Evolutionary conservation across 2,329 filamentous ascomycete species (phyloP).

Genomic region (Ascosphaera apis): DNA sequence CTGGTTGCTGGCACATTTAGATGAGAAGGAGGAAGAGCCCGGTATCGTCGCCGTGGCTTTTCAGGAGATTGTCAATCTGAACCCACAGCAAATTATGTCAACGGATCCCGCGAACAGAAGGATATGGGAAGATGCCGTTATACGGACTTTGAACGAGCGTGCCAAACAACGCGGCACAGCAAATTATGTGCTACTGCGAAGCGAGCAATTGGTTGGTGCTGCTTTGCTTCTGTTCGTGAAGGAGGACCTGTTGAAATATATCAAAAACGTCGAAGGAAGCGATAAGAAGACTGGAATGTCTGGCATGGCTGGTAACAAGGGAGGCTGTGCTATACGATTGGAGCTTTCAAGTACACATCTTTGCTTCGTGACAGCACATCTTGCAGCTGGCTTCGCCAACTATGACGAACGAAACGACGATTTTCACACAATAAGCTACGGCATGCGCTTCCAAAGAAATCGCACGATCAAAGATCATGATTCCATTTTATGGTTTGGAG

Average conservation of each 20-base stretch:
- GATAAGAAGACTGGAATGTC: slow-evolving; percentile 86
- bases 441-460: slow-evolving; percentile 76
- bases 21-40: slow-evolving; percentile 38
- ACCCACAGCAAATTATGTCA: slow-evolving; percentile 97
- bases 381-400: slow-evolving; percentile 88
- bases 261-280: slow-evolving; percentile 92
- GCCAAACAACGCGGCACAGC: slow-evolving; percentile 42
- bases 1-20: slow-evolving; percentile 51
- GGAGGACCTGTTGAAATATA: slow-evolving; percentile 48
- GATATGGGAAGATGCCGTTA: slow-evolving; percentile 67
- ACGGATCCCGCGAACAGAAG: slow-evolving; percentile 73
- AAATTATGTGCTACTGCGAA: slow-evolving; percentile 71
- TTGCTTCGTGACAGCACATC: slow-evolving; percentile 88
- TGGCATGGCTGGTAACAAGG: slow-evolving; percentile 95
- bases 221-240: slow-evolving; percentile 82
- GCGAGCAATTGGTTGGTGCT: slow-evolving; percentile 83
- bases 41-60: slow-evolving; percentile 82
- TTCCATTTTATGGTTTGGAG: slow-evolving; percentile 80
- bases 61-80: slow-evolving; percentile 95
- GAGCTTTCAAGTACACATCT: slow-evolving; percentile 74
- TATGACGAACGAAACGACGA: slow-evolving; percentile 91
- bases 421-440: slow-evolving; percentile 70
- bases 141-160: slow-evolving; percentile 49
- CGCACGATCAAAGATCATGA: slow-evolving; percentile 79
- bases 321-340: slow-evolving; percentile 85